Percentiles rank a stretch among this genome's conserved stretches.
phyloP scores from a whole-genome alignment of 441 rosid genomes.

The Biscutella auriculata region DNA sequence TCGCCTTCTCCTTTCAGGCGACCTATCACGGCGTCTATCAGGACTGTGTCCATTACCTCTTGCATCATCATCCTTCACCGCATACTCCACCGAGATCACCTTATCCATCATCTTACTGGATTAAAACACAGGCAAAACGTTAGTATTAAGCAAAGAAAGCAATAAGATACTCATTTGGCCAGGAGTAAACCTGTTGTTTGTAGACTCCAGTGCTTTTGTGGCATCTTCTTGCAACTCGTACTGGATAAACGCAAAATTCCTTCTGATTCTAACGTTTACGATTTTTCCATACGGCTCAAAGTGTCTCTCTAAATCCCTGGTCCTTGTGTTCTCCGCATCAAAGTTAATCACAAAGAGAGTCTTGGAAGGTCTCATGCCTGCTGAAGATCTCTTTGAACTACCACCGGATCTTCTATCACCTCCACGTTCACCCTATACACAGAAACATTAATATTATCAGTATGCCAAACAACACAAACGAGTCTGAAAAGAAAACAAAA shows the following conservation, averaged over 20 bases:
- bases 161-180: background rate
- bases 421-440: constrained; percentile 71
- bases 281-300: constrained; percentile 89
- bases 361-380: constrained; percentile 65
- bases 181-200: constrained; percentile 54
- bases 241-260: constrained; percentile 91
- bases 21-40: constrained; percentile 59
- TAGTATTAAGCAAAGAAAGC: background rate
- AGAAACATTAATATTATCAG: constrained; percentile 5
- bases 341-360: constrained; percentile 91
- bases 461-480: background rate
- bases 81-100: constrained; percentile 89
- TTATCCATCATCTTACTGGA: constrained; percentile 85
- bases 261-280: constrained; percentile 71
- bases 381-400: constrained; percentile 54
- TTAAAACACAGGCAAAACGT: background rate
- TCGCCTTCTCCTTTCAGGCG: constrained; percentile 58
- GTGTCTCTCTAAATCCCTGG: constrained; percentile 87
- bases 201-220: constrained; percentile 66
- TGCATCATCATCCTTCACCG: constrained; percentile 76
- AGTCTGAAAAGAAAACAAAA: background rate
- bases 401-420: constrained; percentile 41
- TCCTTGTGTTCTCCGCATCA: constrained; percentile 69
- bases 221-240: constrained; percentile 88
- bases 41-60: constrained; percentile 61